A percentile compares a stretch with the other conserved stretches of the same genome.
phyloP scores from a whole-genome alignment of 345 rosid genomes.

The Euphorbia tirucalli region DNA sequence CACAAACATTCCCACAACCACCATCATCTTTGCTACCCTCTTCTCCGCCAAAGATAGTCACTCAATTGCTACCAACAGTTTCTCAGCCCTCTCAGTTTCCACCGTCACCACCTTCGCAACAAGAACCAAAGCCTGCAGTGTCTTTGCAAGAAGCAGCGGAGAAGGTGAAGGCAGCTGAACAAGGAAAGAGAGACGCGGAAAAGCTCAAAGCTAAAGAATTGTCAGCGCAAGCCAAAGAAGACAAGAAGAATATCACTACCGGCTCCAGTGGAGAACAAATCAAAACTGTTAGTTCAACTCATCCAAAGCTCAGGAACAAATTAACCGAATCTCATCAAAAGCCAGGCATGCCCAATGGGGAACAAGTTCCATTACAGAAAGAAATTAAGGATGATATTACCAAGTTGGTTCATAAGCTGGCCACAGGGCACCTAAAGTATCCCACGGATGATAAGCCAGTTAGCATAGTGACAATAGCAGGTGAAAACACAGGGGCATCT shows the following conservation, averaged over 20 bases:
- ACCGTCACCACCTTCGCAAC: slow-evolving; percentile 8
- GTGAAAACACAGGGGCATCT: slow-evolving; percentile 84
- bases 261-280: slow-evolving; percentile 24
- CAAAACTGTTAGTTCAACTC: slow-evolving; percentile 30
- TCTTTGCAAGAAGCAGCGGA: no score
- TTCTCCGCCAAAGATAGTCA: slow-evolving; percentile 32
- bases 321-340: slow-evolving; percentile 22
- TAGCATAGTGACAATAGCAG: slow-evolving; percentile 59
- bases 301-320: slow-evolving; percentile 12
- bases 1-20: slow-evolving; percentile 26
- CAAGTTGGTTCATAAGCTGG: slow-evolving; percentile 54
- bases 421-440: slow-evolving; percentile 39
- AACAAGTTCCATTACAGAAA: slow-evolving; percentile 40
- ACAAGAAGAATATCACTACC: slow-evolving; percentile 18
- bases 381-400: slow-evolving; percentile 58
- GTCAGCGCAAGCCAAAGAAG: slow-evolving; percentile 29
- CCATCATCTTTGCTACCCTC: slow-evolving; percentile 23
- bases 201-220: slow-evolving; percentile 32
- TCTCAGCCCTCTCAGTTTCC: slow-evolving; percentile 21
- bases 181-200: no score
- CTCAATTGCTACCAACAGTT: slow-evolving; percentile 20
- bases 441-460: slow-evolving; percentile 38
- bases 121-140: slow-evolving; percentile 14
- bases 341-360: slow-evolving; percentile 24
- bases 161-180: no score